A percentile compares a stretch with the other conserved stretches of the same genome.
phyloP scores from a whole-genome alignment of 2,329 filamentous ascomycete genomes.

The Penicillium sp. region DNA sequence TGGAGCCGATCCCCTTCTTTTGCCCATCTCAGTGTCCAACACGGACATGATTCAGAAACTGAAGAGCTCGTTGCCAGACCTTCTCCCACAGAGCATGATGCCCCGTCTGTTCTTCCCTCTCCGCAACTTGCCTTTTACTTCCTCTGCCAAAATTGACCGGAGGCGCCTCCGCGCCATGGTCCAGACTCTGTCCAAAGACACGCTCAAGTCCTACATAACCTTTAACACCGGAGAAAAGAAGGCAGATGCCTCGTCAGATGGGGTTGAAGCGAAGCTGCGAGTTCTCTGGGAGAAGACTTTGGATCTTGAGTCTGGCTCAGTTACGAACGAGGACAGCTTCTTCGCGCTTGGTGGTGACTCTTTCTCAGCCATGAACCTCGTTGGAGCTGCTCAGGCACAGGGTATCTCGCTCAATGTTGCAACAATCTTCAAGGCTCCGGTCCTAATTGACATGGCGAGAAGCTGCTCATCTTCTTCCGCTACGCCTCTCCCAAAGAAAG shows the following conservation, averaged over 20 bases:
- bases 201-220: slow-evolving; percentile 31
- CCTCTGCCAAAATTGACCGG: slow-evolving; percentile 47
- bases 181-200: slow-evolving; percentile 34
- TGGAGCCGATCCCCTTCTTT: slow-evolving; percentile 23
- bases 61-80: slow-evolving; percentile 25
- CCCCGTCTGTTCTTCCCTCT: slow-evolving; percentile 46
- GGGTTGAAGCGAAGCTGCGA: slow-evolving; percentile 31
- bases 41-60: slow-evolving; percentile 26
- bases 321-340: slow-evolving; percentile 47
- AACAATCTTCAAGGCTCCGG: slow-evolving; percentile 46
- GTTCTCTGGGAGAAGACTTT: slow-evolving; percentile 42
- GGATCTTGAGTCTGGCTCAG: slow-evolving; percentile 36
- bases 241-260: slow-evolving; percentile 26
- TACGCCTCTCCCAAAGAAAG: neutral
- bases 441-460: slow-evolving; percentile 45
- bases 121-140: slow-evolving; percentile 41
- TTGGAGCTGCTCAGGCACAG: slow-evolving; percentile 40
- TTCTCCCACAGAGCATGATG: slow-evolving; percentile 45
- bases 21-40: slow-evolving; percentile 27
- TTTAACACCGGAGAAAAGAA: slow-evolving; percentile 17
- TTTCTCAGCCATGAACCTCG: slow-evolving; percentile 48
- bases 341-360: slow-evolving; percentile 50
- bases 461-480: slow-evolving; percentile 20
- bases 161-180: slow-evolving; percentile 38
- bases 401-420: slow-evolving; percentile 44